Evolutionary conservation across 352 stramenopile species (phyloP).

Genomic region (Phytophthora multivora): DNA sequence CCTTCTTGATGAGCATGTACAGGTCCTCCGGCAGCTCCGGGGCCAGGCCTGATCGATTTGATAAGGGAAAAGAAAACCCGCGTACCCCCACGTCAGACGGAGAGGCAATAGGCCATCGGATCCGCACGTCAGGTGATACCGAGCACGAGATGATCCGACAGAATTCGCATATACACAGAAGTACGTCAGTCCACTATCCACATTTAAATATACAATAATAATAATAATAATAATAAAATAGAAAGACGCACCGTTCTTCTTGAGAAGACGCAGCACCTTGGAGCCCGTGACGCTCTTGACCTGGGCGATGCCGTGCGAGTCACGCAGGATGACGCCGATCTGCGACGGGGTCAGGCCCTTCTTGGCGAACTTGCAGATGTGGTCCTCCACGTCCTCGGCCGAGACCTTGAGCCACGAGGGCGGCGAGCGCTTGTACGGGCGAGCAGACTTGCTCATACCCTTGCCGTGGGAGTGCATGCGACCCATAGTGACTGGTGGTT

Average conservation of each 20-base stretch:
- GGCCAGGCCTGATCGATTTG: conserved; percentile 84
- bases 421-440: conserved; percentile 99
- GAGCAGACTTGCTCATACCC: conserved; percentile 99
- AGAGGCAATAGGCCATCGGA: conserved; percentile 59
- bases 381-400: conserved; percentile 96
- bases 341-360: conserved; percentile 97
- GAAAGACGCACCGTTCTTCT: conserved; percentile 94
- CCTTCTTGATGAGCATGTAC: conserved; percentile 99
- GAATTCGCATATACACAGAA: neutral
- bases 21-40: conserved; percentile 99
- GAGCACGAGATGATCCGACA: conserved; percentile 40
- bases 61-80: conserved; percentile 56
- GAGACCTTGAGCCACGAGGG: conserved; percentile 99
- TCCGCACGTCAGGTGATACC: conserved; percentile 87
- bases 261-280: conserved; percentile 99
- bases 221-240: neutral
- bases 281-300: conserved; percentile 98
- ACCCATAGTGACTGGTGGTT: conserved; percentile 90
- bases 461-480: conserved; percentile 99
- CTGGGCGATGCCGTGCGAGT: conserved; percentile 99
- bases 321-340: conserved; percentile 99
- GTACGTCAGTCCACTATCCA: conserved; percentile 9
- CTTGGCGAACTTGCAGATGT: conserved; percentile 99
- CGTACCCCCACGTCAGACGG: conserved; percentile 86
- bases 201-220: neutral